These are phyloP conservation scores for Pinus albicaulis DNA, from an alignment of 75 land plant species.

Conservation along the genomic window DNA sequence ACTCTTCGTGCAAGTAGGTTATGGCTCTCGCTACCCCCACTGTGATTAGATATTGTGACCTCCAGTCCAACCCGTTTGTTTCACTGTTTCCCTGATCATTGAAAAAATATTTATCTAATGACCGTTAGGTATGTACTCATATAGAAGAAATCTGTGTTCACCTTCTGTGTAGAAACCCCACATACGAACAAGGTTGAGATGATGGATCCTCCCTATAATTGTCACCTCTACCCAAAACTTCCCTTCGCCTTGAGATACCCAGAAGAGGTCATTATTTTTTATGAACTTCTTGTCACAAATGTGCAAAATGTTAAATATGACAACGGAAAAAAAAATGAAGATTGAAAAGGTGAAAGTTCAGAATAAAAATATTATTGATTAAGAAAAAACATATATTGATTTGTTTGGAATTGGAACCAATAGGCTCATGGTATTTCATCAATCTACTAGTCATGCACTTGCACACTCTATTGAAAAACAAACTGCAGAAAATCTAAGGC, in stretches of 20 bases:
- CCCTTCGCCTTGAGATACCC: conserved; percentile 21
- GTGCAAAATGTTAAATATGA: too few species aligned
- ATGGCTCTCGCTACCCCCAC: conserved; percentile 22
- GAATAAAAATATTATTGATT: too few species aligned
- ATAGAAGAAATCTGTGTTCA: conserved; percentile 38
- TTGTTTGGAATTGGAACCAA: too few species aligned
- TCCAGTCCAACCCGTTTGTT: conserved; percentile 5
- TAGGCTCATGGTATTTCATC: too few species aligned
- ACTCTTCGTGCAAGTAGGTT: conserved; percentile 32
- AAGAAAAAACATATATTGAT: too few species aligned
- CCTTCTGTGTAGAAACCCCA: conserved; percentile 59
- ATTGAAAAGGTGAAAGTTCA: too few species aligned
- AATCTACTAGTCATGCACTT: too few species aligned
- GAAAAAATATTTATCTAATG: conserved; percentile 36
- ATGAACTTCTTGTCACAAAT: too few species aligned
- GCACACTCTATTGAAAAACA: too few species aligned
- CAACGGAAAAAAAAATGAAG: too few species aligned
- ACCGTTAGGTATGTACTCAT: conserved; percentile 48
- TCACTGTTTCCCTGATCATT: neutral
- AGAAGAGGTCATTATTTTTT: too few species aligned
- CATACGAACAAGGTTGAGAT: conserved; percentile 44
- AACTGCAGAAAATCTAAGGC: too few species aligned
- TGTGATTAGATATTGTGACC: conserved; percentile 11
- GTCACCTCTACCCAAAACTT: conserved; percentile 60
- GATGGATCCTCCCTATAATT: conserved; percentile 52